Conservation (phyloP, 805 yeast genomes). For the Wickerhamomyces kurtzmanii region DNA sequence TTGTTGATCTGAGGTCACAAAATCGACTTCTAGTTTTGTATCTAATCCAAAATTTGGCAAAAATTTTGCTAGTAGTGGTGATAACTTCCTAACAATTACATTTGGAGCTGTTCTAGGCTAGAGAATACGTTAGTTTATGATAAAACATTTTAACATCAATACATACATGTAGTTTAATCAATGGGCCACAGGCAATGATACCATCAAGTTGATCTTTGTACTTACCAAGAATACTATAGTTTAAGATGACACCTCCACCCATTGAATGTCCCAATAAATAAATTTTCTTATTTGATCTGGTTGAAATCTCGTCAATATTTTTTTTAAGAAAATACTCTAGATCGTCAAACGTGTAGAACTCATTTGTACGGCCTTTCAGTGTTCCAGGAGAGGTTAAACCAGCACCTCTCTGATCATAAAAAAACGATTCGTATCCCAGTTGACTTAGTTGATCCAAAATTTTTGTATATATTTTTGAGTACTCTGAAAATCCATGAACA, state of each 20-base stretch:
- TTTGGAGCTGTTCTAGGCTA: slow-evolving; percentile 48
- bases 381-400: slow-evolving; percentile 53
- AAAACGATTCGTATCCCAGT: slow-evolving; percentile 54
- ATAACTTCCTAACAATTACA: slow-evolving; percentile 25
- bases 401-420: slow-evolving; percentile 71
- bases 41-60: slow-evolving; percentile 43
- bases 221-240: slow-evolving; percentile 51
- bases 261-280: slow-evolving; percentile 63
- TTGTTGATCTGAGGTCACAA: slow-evolving; percentile 36
- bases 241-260: slow-evolving; percentile 71
- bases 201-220: slow-evolving; percentile 34
- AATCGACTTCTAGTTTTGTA: slow-evolving; percentile 45
- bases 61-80: slow-evolving; percentile 28
- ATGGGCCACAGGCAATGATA: slow-evolving; percentile 48
- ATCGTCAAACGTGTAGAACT: slow-evolving; percentile 45
- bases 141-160: not conserved
- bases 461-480: slow-evolving; percentile 35
- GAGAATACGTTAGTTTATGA: not conserved
- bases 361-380: slow-evolving; percentile 46
- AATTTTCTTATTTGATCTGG: slow-evolving; percentile 26
- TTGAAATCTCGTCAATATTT: slow-evolving; percentile 25
- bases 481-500: slow-evolving; percentile 70
- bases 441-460: slow-evolving; percentile 41
- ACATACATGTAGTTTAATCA: slow-evolving; percentile 35
- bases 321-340: slow-evolving; percentile 45